These are phyloP conservation scores for Mucor indicus DNA, from an alignment of 371 early-diverging fungal species.

Conservation along the genomic window DNA sequence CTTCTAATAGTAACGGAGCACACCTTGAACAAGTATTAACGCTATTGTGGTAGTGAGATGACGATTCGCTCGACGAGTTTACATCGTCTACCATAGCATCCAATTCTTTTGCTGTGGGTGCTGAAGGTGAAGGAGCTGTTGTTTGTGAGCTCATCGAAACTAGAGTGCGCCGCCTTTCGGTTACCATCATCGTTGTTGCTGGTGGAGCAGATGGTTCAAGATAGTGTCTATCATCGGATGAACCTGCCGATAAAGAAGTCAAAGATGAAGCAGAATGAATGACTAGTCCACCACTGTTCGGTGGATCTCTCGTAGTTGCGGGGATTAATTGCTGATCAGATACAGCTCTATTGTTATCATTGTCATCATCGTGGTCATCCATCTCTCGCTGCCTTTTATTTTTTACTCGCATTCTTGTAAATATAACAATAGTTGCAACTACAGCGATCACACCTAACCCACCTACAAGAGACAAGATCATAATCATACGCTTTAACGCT, in stretches of 20 bases:
- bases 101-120: conserved; percentile 32
- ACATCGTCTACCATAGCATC: conserved; percentile 17
- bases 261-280: background rate
- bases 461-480: conserved; percentile 26
- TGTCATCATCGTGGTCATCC: background rate
- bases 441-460: conserved; percentile 30
- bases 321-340: background rate
- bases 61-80: background rate
- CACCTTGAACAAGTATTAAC: background rate
- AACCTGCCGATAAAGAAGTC: background rate
- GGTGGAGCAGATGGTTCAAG: conserved; percentile 25
- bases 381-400: conserved; percentile 14
- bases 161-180: background rate
- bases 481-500: conserved; percentile 23
- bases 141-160: conserved; percentile 8
- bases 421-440: conserved; percentile 21
- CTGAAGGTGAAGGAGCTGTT: conserved; percentile 20
- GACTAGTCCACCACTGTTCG: background rate
- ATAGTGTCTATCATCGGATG: background rate
- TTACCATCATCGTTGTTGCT: conserved; percentile 1
- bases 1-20: too few relatives aligned
- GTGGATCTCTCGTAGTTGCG: background rate
- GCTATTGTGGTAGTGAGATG: background rate
- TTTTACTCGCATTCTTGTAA: conserved; percentile 16
- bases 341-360: too few relatives aligned